phyloP scores from a whole-genome alignment of 1,139 yeast species.

The Suhomyces bolitotheri region DNA sequence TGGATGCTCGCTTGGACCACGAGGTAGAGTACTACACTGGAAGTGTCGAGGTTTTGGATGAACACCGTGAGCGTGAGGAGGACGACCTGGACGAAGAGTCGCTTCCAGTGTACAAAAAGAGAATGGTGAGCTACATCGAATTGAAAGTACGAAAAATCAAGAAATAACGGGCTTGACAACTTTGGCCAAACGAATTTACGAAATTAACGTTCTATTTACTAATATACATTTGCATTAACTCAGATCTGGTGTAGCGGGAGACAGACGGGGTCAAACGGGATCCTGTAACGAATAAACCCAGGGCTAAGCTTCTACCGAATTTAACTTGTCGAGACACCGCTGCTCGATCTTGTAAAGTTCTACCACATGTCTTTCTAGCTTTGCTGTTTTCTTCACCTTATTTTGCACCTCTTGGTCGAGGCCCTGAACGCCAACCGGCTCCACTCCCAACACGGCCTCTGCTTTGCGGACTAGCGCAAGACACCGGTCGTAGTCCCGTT shows the following conservation, averaged over 20 bases:
- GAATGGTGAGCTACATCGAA: constrained; percentile 63
- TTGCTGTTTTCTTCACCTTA: constrained; percentile 32
- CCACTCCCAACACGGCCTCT: constrained; percentile 32
- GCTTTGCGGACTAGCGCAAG: constrained; percentile 32
- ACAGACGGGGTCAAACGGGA: too few relatives aligned
- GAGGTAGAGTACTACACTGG: constrained; percentile 58
- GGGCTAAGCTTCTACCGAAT: too few relatives aligned
- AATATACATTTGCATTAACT: too few relatives aligned
- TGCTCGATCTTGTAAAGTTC: constrained; percentile 47
- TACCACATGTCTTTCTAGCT: constrained; percentile 45
- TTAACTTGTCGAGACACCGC: constrained; percentile 29
- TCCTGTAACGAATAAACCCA: too few relatives aligned
- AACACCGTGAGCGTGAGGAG: constrained; percentile 39
- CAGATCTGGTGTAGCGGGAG: too few relatives aligned
- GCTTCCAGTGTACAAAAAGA: constrained; percentile 44
- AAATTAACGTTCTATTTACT: too few relatives aligned
- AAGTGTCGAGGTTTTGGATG: constrained; percentile 64
- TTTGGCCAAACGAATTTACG: too few relatives aligned
- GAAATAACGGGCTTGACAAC: background rate
- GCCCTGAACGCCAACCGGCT: constrained; percentile 26
- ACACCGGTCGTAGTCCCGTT: constrained; percentile 47
- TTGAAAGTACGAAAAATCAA: constrained; percentile 33
- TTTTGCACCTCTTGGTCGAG: constrained; percentile 10
- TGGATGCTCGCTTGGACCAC: constrained; percentile 45
- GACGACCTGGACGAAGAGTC: constrained; percentile 38